Evolutionary conservation across 2,329 filamentous ascomycete genomes (phyloP).

Genomic region (Colletotrichum costaricense): DNA sequence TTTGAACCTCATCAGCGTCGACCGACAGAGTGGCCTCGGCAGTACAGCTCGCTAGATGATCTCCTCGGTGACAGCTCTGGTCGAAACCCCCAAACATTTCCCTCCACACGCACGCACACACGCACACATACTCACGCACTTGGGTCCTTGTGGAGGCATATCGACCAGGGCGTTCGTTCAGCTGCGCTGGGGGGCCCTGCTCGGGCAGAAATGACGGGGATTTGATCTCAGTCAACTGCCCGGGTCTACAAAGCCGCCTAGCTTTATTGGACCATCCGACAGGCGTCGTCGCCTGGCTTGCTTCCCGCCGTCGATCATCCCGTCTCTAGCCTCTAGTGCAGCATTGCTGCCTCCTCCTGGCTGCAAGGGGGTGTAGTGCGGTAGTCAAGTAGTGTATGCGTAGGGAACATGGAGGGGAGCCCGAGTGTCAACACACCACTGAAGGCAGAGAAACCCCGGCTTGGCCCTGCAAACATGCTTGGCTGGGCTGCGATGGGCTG

Average conservation of each 20-base stretch:
- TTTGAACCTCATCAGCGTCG: constrained; percentile 4
- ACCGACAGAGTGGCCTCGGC: constrained; percentile 3
- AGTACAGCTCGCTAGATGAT: background rate
- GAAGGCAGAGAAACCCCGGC: constrained; percentile 17
- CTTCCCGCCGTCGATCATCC: constrained; percentile 33
- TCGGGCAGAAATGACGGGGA: constrained; percentile 29
- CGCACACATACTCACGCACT: background rate
- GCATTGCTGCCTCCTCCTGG: constrained; percentile 22
- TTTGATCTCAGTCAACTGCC: constrained; percentile 28
- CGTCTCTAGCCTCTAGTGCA: constrained; percentile 24
- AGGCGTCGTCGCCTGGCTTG: constrained; percentile 34
- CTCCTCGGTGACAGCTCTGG: constrained; percentile 20
- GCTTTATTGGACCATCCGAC: constrained; percentile 26
- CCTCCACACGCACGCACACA: background rate
- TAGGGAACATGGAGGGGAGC: background rate
- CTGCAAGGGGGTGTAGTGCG: constrained; percentile 28
- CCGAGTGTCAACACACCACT: constrained; percentile 6
- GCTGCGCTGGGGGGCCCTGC: constrained; percentile 14
- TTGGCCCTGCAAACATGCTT: constrained; percentile 8
- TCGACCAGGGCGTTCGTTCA: constrained; percentile 11
- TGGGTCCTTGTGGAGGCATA: background rate
- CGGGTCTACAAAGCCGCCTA: constrained; percentile 29
- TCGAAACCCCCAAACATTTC: constrained; percentile 6
- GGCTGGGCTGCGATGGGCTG: background rate
- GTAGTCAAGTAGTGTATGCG: no score